Evolutionary conservation across 2,329 filamentous ascomycete genomes (phyloP).

Genomic region (Aspergillus glaucus): DNA sequence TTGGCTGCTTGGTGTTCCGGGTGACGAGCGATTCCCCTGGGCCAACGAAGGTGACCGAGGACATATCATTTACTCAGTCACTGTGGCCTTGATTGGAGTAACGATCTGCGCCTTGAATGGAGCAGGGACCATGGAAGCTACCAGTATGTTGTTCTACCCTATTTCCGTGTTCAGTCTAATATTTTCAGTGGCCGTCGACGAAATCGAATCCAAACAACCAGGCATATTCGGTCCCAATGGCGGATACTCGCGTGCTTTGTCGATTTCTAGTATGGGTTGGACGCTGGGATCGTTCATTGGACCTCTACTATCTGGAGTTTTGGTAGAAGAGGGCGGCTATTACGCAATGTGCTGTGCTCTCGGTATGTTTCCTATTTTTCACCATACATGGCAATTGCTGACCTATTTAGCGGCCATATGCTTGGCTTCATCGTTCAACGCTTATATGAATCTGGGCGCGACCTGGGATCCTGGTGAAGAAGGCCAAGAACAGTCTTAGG

Average conservation of each 20-base stretch:
- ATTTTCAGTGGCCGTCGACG: constrained; percentile 13
- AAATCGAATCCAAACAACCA: constrained; percentile 13
- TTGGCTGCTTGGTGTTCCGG: constrained; percentile 23
- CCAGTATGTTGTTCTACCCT: constrained; percentile 14
- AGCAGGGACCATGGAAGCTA: constrained; percentile 23
- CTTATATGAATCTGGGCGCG: not conserved
- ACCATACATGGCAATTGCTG: not conserved
- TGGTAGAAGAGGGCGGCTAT: constrained; percentile 15
- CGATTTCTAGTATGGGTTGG: constrained; percentile 20
- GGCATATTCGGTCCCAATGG: constrained; percentile 22
- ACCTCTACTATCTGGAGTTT: constrained; percentile 14
- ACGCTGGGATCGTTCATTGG: constrained; percentile 17
- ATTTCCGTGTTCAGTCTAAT: not conserved
- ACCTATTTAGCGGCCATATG: not conserved
- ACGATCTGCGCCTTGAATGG: constrained; percentile 21
- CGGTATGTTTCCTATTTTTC: constrained; percentile 6
- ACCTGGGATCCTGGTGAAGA: not conserved
- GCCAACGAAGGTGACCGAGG: constrained; percentile 11
- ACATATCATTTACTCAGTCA: constrained; percentile 16
- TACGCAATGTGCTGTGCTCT: constrained; percentile 16
- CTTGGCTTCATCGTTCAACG: not conserved
- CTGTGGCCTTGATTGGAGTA: constrained; percentile 15
- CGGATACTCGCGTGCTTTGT: constrained; percentile 19
- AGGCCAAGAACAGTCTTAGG: not conserved
- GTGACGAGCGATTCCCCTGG: constrained; percentile 22